Base-by-base conservation (phyloP, 345 rosid species). In the Populus davidiana region DNA sequence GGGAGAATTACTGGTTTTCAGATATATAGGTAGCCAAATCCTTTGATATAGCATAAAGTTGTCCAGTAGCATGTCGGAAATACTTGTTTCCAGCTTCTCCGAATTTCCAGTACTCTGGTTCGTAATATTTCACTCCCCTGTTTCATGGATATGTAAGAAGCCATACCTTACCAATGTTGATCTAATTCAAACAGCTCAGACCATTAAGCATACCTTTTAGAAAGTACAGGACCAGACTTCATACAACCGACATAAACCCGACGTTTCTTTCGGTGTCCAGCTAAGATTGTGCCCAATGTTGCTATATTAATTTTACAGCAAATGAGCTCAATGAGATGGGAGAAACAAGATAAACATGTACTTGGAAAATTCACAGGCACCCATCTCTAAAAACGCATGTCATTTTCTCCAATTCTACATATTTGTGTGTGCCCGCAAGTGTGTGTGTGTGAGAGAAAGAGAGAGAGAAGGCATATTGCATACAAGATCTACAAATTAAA, bases 201-300 rank as follows among this genome's bases (percentile, higher is more conserved):
- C 18, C 64, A 76, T 4, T 56, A 41, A 47, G 81, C 91, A 85
- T 87, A 93, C 98, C 86, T 88, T 81, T 79, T 85, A 73, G 91
- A 87, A 79, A 93, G 89, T 70, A 93, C 97, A 31, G 96, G 99
- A 74, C 99, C 99, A 27, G 98, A 95, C 86, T 92, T 95, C 98
- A 95, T 95, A 88, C 99, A 95, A 69, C 99, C 99, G 29, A 89
- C 71, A 71, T 95, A 95, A 69, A 87, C 91, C 63, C 85, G 89
- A 67, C 90, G 86, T 78, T 85, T 90, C 75, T 62, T 79, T 8
- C 84, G 88, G 73, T 93, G 89, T 43, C 72, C 78, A 5, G 87
- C 85, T 76, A 95, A 79, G 49, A 81, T 86, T n/a, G 36, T 81
- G 61, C 85, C 91, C n/a, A 92, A 92, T 2, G 92, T 87, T 38